Evolutionary conservation across 2,329 filamentous ascomycete genomes (phyloP), one percentile per base, ranked within the genome.

Genomic region (Emergomyces pasteurianus): DNA sequence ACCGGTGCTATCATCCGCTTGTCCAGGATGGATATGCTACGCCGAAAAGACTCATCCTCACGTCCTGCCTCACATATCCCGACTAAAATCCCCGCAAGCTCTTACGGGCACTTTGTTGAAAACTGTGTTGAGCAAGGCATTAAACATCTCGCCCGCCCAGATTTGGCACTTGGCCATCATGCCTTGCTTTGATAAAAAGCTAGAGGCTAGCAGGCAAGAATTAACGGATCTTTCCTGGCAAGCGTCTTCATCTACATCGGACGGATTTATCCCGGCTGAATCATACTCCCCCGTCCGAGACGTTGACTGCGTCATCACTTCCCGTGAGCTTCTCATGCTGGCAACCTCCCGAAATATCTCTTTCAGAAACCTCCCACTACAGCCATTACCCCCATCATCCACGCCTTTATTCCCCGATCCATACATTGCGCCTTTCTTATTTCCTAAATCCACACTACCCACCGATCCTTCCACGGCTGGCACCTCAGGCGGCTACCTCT

Each of bases 161-260:
- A 91, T 99, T 71, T 99, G 92, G 90, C 92, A 97, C 74, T 75
- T 97, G 59, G 90, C 92, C 14, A 81, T 99, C 53, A 99, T 99
- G 94, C 94, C 94, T 23, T 99, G 94, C 74, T 97, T 99, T 73
- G 94, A 99, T 74, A 99, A 99, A 79, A 99, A 99, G 74, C 82
- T 99, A 34, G 94, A 99, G 76, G 94, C 94, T 7, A 95, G 91
- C 67, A 86, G 94, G 59, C 87, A 91, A 73, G 94, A 99, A 74
- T 82, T 99, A 46, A 97, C 92, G 0, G 88, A 92, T 70, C 77
- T 82, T 7, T 83, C 84, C 18, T 96, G 92, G 92, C 70, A 69
- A 63, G 58, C 62, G 8, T 43, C 58, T 2, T 62, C 62, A 12
- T 38, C 56, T 1, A 78, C 74, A 59, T 78, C 74, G 47, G 23